Conservation (phyloP, 495 filamentous ascomycete species). For the Aspergillus sclerotioniger region DNA sequence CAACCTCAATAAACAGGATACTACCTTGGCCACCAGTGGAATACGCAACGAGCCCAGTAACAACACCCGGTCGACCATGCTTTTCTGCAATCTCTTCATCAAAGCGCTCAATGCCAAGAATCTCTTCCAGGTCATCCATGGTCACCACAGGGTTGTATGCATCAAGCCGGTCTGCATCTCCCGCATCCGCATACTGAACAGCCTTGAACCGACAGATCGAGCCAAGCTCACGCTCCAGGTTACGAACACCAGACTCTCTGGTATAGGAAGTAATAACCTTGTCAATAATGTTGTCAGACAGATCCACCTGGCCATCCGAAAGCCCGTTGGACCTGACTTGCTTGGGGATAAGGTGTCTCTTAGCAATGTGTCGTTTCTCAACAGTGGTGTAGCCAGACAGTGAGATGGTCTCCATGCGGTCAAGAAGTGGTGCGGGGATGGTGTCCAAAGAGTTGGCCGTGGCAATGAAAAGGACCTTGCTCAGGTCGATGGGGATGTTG, state of each 20-base stretch:
- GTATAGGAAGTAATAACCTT: conserved; percentile 96
- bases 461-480: conserved; percentile 97
- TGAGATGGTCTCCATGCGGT: conserved; percentile 93
- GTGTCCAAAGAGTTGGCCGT: conserved; percentile 96
- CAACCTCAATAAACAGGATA: conserved; percentile 97
- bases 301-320: conserved; percentile 63
- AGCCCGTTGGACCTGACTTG: conserved; percentile 84
- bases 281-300: conserved; percentile 81
- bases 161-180: conserved; percentile 66
- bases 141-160: conserved; percentile 73
- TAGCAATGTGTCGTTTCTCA: conserved; percentile 97
- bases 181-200: conserved; percentile 87
- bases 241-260: conserved; percentile 95
- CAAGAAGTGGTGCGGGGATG: conserved; percentile 89
- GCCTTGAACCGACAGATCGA: conserved; percentile 94
- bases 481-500: conserved; percentile 92
- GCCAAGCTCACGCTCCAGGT: conserved; percentile 92
- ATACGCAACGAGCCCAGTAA: conserved; percentile 97
- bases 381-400: conserved; percentile 94
- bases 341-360: conserved; percentile 90
- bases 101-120: conserved; percentile 91
- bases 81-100: conserved; percentile 95
- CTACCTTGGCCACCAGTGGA: conserved; percentile 88
- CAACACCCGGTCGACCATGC: conserved; percentile 82
- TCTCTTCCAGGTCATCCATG: conserved; percentile 78